Base-by-base conservation (phyloP, 2,329 filamentous ascomycete genomes). In the Pseudogymnoascus sp. region DNA sequence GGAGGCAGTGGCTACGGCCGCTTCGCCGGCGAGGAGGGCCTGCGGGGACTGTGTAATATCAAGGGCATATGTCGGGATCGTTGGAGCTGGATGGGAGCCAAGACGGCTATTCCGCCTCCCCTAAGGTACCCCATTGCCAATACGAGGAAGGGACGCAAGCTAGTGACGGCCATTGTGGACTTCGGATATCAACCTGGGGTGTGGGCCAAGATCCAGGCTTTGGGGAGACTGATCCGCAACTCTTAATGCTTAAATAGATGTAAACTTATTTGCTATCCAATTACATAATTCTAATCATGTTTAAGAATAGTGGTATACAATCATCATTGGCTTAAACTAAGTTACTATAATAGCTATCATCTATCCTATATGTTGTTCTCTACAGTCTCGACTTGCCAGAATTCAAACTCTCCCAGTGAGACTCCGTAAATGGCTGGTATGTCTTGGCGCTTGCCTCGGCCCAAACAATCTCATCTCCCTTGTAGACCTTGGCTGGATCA, bases 1-100 rank as follows among this genome's bases (percentile, higher is more conserved):
- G 86, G 84, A 63, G 93, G 92, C 0, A 95, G 89, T 25, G 94
- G 90, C 0, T 97, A 97, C 73, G 94, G 94, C 1, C 82, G 93
- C 2, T 99, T 99, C 75, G 93, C 91, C 0, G 94, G 92, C 25
- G 87, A 89, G 67, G 94, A 99, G 73, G 94, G 94, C 0, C 76
- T 99, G 21, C 81, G 90, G 36, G 87, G 87, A 3, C 72, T 99
- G 61, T 96, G 91, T 74, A 97, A 97, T 74, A 74, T 86, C 66
- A 99, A 99, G 79, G 86, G 88, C 62, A 79, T 99, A 33, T 96
- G 92, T 71, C 80, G 86, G 65, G 94, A 99, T 77, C 80, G 87
- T 36, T 79, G 81, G 63, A 79, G 77, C 13, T 82, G 81, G 78
- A 67, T 86, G 18, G 85, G 86, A 1, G 71, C 89, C 64, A 72